A percentile compares a stretch with the other conserved stretches of the same genome.
These are phyloP conservation scores for Cryphonectria carpinicola DNA, from an alignment of 2,329 filamentous ascomycete genomes.

Conservation along the genomic window DNA sequence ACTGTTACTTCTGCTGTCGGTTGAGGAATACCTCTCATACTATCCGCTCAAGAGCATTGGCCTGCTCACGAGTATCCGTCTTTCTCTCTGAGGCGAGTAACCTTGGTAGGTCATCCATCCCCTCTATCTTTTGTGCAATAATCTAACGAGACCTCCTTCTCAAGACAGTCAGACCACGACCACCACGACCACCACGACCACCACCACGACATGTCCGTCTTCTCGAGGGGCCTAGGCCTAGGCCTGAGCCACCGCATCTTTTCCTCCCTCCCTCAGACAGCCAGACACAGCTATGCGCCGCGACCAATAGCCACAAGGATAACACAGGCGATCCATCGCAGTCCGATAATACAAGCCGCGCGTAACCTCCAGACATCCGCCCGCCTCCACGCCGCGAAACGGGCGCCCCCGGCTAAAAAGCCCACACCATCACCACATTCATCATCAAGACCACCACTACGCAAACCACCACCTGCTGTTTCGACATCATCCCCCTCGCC, in stretches of 20 bases:
- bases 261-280: slow-evolving; percentile 32
- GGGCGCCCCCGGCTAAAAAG: slow-evolving; percentile 11
- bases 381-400: slow-evolving; percentile 18
- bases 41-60: neutral
- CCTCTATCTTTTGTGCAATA: neutral
- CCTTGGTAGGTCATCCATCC: neutral
- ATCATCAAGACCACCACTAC: neutral
- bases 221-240: slow-evolving; percentile 39
- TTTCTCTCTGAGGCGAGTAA: neutral
- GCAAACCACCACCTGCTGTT: slow-evolving; percentile 16
- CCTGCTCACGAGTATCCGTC: neutral
- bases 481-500: slow-evolving; percentile 6
- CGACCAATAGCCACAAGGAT: slow-evolving; percentile 13
- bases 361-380: slow-evolving; percentile 28
- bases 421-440: slow-evolving; percentile 10
- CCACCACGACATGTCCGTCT: slow-evolving; percentile 38
- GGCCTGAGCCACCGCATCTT: slow-evolving; percentile 31
- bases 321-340: slow-evolving; percentile 9
- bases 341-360: slow-evolving; percentile 19
- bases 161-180: slow-evolving; percentile 9
- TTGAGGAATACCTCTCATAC: neutral
- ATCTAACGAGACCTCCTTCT: neutral
- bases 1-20: neutral
- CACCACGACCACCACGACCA: neutral
- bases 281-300: slow-evolving; percentile 25